A percentile compares a stretch with the other conserved stretches of the same genome.
Evolutionary conservation across 768 basidiomycete genomes (phyloP).

Genomic region (Russula vinacea): DNA sequence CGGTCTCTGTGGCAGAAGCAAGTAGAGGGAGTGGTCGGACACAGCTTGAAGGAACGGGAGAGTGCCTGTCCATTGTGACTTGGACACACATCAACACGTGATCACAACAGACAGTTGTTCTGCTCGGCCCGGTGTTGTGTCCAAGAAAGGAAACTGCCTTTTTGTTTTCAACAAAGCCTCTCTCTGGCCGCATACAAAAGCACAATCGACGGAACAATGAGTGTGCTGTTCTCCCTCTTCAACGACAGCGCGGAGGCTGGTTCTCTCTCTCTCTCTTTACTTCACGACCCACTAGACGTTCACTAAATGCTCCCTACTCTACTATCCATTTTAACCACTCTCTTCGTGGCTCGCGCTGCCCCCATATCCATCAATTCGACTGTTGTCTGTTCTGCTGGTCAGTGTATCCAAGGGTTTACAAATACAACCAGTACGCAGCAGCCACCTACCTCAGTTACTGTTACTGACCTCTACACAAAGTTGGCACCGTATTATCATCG

Average conservation of each 20-base stretch:
- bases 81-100: neutral
- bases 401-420: slow-evolving; percentile 78
- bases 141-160: slow-evolving; percentile 23
- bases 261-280: slow-evolving; percentile 9
- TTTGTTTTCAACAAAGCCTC: slow-evolving; percentile 3
- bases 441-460: slow-evolving; percentile 32
- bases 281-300: slow-evolving; percentile 13
- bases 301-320: slow-evolving; percentile 20
- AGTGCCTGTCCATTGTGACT: neutral
- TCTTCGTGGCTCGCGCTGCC: slow-evolving; percentile 1
- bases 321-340: slow-evolving; percentile 4
- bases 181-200: slow-evolving; percentile 17
- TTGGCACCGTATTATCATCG: slow-evolving; percentile 64
- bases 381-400: slow-evolving; percentile 82
- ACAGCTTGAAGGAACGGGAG: neutral
- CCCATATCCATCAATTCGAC: slow-evolving; percentile 37
- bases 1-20: neutral
- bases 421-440: slow-evolving; percentile 58
- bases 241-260: slow-evolving; percentile 14
- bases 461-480: slow-evolving; percentile 39
- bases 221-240: slow-evolving; percentile 1
- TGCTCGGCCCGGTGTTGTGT: slow-evolving; percentile 3
- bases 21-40: neutral
- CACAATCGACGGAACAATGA: neutral
- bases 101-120: neutral